Evolutionary conservation across 768 basidiomycete genomes (phyloP).

Genomic region (Gloeophyllum trabeum): DNA sequence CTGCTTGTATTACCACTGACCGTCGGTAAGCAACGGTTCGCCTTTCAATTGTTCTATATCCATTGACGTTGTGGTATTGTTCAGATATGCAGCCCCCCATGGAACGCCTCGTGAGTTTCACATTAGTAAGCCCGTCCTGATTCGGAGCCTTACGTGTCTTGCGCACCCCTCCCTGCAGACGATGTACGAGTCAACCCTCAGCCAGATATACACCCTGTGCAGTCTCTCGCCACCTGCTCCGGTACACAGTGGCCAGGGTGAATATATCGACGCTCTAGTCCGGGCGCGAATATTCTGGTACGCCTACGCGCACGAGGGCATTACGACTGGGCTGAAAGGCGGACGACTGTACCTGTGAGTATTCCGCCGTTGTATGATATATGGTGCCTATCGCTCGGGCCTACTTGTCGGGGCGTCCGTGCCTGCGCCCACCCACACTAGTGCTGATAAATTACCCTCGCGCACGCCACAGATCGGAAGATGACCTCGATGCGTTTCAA

Average conservation of each 20-base stretch:
- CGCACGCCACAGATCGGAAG: constrained; percentile 69
- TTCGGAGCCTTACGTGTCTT: neutral
- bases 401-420: too few relatives aligned
- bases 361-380: neutral
- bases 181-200: constrained; percentile 74
- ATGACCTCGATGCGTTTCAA: constrained; percentile 70
- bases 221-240: constrained; percentile 35
- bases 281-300: constrained; percentile 87
- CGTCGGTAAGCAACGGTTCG: constrained; percentile 66
- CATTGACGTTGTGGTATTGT: neutral
- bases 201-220: constrained; percentile 74
- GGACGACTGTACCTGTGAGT: constrained; percentile 73
- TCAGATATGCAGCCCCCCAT: constrained; percentile 31
- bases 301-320: constrained; percentile 74
- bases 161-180: constrained; percentile 27
- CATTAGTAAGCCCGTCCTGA: too few relatives aligned
- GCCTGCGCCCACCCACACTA: neutral
- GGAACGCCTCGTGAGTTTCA: constrained; percentile 18
- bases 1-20: constrained; percentile 75
- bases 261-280: constrained; percentile 46
- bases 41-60: constrained; percentile 1
- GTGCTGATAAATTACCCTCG: neutral
- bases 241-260: constrained; percentile 35
- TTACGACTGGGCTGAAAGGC: constrained; percentile 75
- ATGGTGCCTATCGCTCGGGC: too few relatives aligned